Evolutionary conservation across 2,329 filamentous ascomycete species (phyloP).

Genomic region (Beauveria australis): DNA sequence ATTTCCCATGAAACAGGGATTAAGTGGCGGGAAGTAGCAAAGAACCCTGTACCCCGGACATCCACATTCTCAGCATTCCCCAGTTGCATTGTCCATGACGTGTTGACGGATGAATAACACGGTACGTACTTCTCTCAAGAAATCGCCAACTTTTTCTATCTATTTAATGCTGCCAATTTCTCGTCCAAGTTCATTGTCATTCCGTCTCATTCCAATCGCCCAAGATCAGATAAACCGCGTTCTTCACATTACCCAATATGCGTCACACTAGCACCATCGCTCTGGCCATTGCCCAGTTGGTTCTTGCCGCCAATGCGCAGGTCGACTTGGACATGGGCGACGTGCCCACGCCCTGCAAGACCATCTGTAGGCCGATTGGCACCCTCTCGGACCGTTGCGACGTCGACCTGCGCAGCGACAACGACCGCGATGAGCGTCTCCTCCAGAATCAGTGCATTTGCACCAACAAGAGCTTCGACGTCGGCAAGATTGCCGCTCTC

Average conservation of each 20-base stretch:
- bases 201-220: not conserved
- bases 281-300: not conserved
- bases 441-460: constrained; percentile 32
- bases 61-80: not conserved
- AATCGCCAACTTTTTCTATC: not conserved
- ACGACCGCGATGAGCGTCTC: constrained; percentile 25
- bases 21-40: not conserved
- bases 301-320: constrained; percentile 17
- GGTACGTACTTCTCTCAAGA: not conserved
- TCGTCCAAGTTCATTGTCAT: not conserved
- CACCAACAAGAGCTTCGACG: constrained; percentile 33
- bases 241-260: not conserved
- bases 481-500: constrained; percentile 23
- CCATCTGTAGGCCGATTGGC: constrained; percentile 29
- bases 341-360: constrained; percentile 24
- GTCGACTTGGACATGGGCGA: constrained; percentile 26
- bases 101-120: not conserved
- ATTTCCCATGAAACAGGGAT: not conserved
- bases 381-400: constrained; percentile 29
- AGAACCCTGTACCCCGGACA: not conserved
- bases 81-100: not conserved
- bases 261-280: not conserved
- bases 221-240: not conserved
- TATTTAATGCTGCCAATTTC: not conserved
- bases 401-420: constrained; percentile 22